These are phyloP conservation scores for Alternaria viburni DNA, from an alignment of 2,329 filamentous ascomycete genomes.

Conservation along the genomic window DNA sequence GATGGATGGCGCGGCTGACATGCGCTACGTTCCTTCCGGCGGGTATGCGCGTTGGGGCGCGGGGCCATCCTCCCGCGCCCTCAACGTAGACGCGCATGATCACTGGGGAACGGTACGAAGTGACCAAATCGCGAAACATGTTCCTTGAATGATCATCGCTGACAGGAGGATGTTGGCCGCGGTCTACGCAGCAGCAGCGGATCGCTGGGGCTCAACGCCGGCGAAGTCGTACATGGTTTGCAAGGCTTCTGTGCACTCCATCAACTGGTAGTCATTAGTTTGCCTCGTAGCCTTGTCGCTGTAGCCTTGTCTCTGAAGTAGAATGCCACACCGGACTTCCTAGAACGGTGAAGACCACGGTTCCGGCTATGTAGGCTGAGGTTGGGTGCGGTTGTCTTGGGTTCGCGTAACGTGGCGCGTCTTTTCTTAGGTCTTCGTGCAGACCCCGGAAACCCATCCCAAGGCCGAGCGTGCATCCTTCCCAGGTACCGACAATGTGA, in stretches of 20 bases:
- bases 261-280: neutral
- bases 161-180: neutral
- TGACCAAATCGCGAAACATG: neutral
- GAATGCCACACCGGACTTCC: neutral
- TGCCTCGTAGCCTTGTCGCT: neutral
- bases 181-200: neutral
- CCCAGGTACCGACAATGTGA: neutral
- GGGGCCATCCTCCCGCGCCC: conserved; percentile 10
- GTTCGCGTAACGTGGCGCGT: neutral
- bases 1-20: conserved; percentile 26
- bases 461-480: neutral
- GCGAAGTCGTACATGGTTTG: neutral
- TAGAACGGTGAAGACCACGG: neutral
- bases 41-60: conserved; percentile 9
- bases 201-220: neutral
- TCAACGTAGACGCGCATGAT: conserved; percentile 4
- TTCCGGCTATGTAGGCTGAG: neutral
- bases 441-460: neutral
- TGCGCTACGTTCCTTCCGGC: conserved; percentile 7
- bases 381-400: neutral
- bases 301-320: neutral
- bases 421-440: conserved; percentile 13
- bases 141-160: neutral
- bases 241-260: neutral
- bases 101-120: neutral